Percentiles rank a stretch among this genome's conserved stretches.
These are phyloP conservation scores for Aspergillus pseudoviridinutans DNA, from an alignment of 2,329 filamentous ascomycete species.

Conservation along the genomic window DNA sequence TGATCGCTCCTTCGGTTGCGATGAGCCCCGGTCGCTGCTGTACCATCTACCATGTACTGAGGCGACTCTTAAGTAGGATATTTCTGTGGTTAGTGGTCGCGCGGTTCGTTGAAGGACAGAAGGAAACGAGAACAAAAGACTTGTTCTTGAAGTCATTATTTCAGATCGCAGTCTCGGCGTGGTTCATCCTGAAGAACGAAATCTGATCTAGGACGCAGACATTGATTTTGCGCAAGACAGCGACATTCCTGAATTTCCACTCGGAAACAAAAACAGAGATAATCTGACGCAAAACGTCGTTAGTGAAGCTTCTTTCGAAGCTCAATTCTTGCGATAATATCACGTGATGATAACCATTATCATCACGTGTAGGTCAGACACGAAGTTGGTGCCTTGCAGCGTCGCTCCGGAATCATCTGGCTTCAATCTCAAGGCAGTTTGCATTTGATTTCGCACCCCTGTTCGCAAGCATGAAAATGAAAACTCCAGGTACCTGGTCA, in stretches of 20 bases:
- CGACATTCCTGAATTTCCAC: slow-evolving; percentile 1
- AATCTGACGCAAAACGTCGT: neutral
- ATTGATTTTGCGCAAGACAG: neutral
- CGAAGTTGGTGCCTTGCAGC: neutral
- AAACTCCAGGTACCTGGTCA: neutral
- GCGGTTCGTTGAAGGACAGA: slow-evolving; percentile 16
- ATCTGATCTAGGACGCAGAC: neutral
- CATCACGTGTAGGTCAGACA: neutral
- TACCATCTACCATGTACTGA: slow-evolving; percentile 18
- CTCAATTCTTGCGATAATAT: neutral
- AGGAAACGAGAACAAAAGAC: slow-evolving; percentile 12
- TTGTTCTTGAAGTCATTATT: slow-evolving; percentile 20
- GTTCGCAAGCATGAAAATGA: neutral
- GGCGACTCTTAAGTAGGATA: slow-evolving; percentile 5
- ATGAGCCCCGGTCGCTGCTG: slow-evolving; percentile 13
- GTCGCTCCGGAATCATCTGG: neutral
- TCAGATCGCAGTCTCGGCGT: slow-evolving; percentile 11
- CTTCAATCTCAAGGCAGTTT: neutral
- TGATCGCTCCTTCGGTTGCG: slow-evolving; percentile 7
- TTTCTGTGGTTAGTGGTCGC: slow-evolving; percentile 10
- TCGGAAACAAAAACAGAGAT: neutral
- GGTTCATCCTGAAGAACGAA: slow-evolving; percentile 11
- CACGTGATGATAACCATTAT: neutral
- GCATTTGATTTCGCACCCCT: neutral
- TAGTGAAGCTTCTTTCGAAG: neutral